phyloP scores from a whole-genome alignment of 2,329 filamentous ascomycete genomes.

The Cladorrhinum sp. region DNA sequence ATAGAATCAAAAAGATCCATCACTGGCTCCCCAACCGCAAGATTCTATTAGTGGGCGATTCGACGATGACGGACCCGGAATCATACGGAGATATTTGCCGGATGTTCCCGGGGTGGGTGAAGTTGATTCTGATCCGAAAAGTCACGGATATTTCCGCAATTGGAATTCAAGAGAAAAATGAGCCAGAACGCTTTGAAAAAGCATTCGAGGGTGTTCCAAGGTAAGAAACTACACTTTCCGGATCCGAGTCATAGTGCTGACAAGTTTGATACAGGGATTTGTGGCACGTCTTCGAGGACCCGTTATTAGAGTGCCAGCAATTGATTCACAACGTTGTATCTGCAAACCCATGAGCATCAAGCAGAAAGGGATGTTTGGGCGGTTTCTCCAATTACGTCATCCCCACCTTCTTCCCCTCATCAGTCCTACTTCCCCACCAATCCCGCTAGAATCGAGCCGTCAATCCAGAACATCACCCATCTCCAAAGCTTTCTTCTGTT shows the following conservation, averaged over 20 bases:
- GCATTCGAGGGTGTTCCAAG: slow-evolving; percentile 74
- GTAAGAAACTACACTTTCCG: slow-evolving; percentile 13
- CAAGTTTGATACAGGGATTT: slow-evolving; percentile 38
- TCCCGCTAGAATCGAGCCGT: background rate
- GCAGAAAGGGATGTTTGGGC: background rate
- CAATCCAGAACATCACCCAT: background rate
- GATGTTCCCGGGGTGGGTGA: slow-evolving; percentile 71
- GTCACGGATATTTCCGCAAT: slow-evolving; percentile 69
- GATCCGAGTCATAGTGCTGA: slow-evolving; percentile 4
- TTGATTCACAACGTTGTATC: slow-evolving; percentile 34
- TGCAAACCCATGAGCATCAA: background rate
- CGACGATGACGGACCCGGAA: slow-evolving; percentile 87
- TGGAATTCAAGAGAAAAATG: slow-evolving; percentile 71
- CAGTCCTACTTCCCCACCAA: too few relatives aligned
- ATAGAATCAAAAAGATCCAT: slow-evolving; percentile 74
- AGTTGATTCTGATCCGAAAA: slow-evolving; percentile 80
- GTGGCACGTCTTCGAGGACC: slow-evolving; percentile 82
- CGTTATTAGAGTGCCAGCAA: slow-evolving; percentile 62
- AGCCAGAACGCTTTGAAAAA: slow-evolving; percentile 71
- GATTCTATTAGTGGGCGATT: slow-evolving; percentile 85
- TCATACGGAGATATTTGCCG: slow-evolving; percentile 67
- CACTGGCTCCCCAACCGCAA: slow-evolving; percentile 74
- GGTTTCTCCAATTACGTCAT: background rate
- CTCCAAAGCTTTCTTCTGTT: background rate
- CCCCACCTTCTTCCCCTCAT: background rate